These are phyloP conservation scores for Candida chauliodis DNA, from an alignment of 805 yeast genomes.

Conservation along the genomic window DNA sequence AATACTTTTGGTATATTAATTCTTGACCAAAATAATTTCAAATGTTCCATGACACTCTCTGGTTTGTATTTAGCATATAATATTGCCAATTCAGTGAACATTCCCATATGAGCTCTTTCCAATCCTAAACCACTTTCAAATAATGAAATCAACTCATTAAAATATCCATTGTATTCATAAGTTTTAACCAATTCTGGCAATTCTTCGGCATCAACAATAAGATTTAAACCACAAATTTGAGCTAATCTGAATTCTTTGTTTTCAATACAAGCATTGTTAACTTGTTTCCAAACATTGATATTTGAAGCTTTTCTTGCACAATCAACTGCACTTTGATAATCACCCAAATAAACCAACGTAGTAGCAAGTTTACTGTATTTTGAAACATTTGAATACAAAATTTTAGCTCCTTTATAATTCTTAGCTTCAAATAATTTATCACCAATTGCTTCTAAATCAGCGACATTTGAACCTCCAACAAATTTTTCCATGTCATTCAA, in stretches of 20 bases:
- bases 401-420: conserved; percentile 90
- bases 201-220: conserved; percentile 97
- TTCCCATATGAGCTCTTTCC: conserved; percentile 99
- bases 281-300: conserved; percentile 94
- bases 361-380: conserved; percentile 95
- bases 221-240: conserved; percentile 96
- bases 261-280: conserved; percentile 92
- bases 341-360: conserved; percentile 88
- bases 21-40: conserved; percentile 97
- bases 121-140: conserved; percentile 94
- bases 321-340: conserved; percentile 95
- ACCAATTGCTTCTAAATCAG: conserved; percentile 88
- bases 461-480: conserved; percentile 84
- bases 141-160: conserved; percentile 84
- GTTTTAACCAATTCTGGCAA: conserved; percentile 81
- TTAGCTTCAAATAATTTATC: conserved; percentile 78
- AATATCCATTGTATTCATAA: conserved; percentile 88
- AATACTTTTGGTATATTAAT: conserved; percentile 96
- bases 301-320: conserved; percentile 98
- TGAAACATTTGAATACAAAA: conserved; percentile 78
- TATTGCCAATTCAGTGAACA: conserved; percentile 94
- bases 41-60: conserved; percentile 88
- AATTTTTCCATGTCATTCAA: conserved; percentile 80
- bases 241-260: conserved; percentile 94
- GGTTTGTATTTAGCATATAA: conserved; percentile 90